Evolutionary conservation across 768 basidiomycete genomes (phyloP).

Genomic region (Gloeopeniophorella convolvens): DNA sequence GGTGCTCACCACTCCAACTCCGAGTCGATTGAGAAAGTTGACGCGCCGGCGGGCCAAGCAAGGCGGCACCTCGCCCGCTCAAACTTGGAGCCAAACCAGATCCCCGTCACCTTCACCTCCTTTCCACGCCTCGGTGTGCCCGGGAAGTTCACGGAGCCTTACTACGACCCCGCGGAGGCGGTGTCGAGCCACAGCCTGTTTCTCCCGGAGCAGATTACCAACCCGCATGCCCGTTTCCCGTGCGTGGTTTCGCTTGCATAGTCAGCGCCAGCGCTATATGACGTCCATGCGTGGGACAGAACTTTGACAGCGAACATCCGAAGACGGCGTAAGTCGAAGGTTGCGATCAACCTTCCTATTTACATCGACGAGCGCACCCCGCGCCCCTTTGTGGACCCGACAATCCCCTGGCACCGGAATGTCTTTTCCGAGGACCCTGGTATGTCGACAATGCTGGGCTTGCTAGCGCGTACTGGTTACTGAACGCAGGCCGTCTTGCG

Average conservation of each 20-base stretch:
- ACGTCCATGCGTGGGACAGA: slow-evolving; percentile 38
- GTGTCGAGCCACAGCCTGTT: slow-evolving; percentile 90
- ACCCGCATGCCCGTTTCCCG: slow-evolving; percentile 98
- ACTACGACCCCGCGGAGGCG: slow-evolving; percentile 66
- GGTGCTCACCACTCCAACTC: neutral
- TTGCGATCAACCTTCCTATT: slow-evolving; percentile 90
- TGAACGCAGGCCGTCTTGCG: slow-evolving; percentile 10
- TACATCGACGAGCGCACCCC: slow-evolving; percentile 86
- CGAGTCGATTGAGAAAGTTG: neutral
- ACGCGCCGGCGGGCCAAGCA: neutral
- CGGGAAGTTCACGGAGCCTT: slow-evolving; percentile 90
- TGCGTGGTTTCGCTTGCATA: slow-evolving; percentile 39
- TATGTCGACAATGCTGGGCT: too few species aligned
- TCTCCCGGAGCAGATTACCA: slow-evolving; percentile 92
- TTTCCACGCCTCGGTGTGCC: slow-evolving; percentile 88
- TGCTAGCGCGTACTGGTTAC: too few species aligned
- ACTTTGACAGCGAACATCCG: slow-evolving; percentile 98
- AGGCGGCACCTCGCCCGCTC: slow-evolving; percentile 82
- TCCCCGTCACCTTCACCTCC: slow-evolving; percentile 91
- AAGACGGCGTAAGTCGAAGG: slow-evolving; percentile 83
- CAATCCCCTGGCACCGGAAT: slow-evolving; percentile 84
- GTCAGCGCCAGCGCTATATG: too few species aligned
- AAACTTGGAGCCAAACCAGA: slow-evolving; percentile 77
- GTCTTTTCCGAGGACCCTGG: slow-evolving; percentile 81
- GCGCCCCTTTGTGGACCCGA: slow-evolving; percentile 84